Percentiles rank a stretch among this genome's conserved stretches.
Evolutionary conservation across 2,329 filamentous ascomycete species (phyloP).

Genomic region (Colletotrichum spinosum): DNA sequence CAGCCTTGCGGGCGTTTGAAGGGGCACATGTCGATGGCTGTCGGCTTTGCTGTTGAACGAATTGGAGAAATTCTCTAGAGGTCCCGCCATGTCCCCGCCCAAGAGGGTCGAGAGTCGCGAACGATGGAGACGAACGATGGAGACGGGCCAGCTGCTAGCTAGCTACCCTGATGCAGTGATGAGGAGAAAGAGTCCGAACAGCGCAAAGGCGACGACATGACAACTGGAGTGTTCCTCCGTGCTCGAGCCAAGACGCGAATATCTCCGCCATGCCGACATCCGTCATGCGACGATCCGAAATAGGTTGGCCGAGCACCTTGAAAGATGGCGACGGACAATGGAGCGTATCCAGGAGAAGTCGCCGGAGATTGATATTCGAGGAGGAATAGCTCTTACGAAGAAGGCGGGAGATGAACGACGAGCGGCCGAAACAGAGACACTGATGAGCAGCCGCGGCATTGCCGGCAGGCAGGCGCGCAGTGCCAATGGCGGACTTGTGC

Average conservation of each 20-base stretch:
- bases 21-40: slow-evolving; percentile 20
- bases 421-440: not conserved
- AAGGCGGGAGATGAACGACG: not conserved
- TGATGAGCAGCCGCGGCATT: no score
- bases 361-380: slow-evolving; percentile 14
- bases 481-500: slow-evolving; percentile 2
- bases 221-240: not conserved
- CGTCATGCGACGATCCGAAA: slow-evolving; percentile 10
- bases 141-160: no score
- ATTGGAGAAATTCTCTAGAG: not conserved
- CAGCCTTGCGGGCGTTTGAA: slow-evolving; percentile 36
- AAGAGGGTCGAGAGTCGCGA: not conserved
- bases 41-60: slow-evolving; percentile 1
- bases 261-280: slow-evolving; percentile 13
- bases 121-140: slow-evolving; percentile 9
- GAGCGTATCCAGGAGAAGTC: not conserved
- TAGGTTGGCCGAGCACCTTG: not conserved
- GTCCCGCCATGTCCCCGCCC: slow-evolving; percentile 13
- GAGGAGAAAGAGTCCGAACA: slow-evolving; percentile 10
- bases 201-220: not conserved
- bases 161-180: no score
- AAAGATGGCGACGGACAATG: slow-evolving; percentile 8
- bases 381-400: not conserved
- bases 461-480: not conserved
- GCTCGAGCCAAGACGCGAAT: slow-evolving; percentile 3